Conservation (phyloP, 2,329 filamentous ascomycete species). For the Biscogniauxia sp. region DNA sequence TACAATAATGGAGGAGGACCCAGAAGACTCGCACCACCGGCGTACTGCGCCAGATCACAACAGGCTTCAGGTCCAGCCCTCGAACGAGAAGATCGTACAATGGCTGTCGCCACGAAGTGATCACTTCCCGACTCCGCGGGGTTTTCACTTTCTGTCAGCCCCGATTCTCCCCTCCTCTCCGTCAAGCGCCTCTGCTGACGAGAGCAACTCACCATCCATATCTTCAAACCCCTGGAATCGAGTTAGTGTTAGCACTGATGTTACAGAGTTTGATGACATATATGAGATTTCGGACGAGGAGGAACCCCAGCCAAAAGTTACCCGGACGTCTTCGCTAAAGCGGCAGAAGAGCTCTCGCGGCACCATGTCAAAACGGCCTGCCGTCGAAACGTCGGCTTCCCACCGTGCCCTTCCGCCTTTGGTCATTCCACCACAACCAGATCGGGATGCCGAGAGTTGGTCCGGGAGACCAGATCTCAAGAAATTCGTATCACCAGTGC, state of each 20-base stretch:
- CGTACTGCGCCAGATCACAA: conserved; percentile 27
- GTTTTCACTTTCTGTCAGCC: conserved; percentile 62
- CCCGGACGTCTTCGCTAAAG: conserved; percentile 38
- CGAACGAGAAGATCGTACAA: conserved; percentile 52
- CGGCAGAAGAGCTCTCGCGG: conserved; percentile 35
- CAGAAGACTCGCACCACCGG: conserved; percentile 37
- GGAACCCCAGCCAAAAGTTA: conserved; percentile 45
- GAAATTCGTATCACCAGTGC: conserved; percentile 56
- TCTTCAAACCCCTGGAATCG: conserved; percentile 62
- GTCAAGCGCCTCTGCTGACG: conserved; percentile 52
- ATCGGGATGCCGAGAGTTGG: conserved; percentile 39
- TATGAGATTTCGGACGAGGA: conserved; percentile 87
- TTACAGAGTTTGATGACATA: conserved; percentile 78
- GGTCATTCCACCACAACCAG: conserved; percentile 47
- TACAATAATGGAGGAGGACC: conserved; percentile 62
- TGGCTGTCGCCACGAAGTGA: conserved; percentile 60
- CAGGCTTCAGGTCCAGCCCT: conserved; percentile 29
- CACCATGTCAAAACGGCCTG: conserved; percentile 41
- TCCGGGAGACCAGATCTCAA: conserved; percentile 45
- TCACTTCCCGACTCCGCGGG: conserved; percentile 72
- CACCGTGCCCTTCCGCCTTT: conserved; percentile 46
- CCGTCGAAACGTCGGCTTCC: conserved; percentile 36
- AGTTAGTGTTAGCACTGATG: conserved; percentile 60
- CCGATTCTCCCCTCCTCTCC: conserved; percentile 62
- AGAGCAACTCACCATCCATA: conserved; percentile 46